Conservation (phyloP, 345 rosid species). For the Hibiscus trionum region DNA sequence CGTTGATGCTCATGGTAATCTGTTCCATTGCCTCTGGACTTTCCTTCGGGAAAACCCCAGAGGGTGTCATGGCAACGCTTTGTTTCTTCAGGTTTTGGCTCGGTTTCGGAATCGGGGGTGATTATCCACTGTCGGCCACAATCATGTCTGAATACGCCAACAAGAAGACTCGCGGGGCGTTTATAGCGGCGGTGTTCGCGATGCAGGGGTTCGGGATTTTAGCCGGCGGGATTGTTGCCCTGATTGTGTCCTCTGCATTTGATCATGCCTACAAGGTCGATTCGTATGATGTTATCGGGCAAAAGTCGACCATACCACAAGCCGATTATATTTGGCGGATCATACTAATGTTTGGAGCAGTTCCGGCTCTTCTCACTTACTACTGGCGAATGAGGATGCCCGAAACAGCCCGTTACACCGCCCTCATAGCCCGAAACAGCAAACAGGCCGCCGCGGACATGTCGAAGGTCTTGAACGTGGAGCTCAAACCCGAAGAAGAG, state of each 20-base stretch:
- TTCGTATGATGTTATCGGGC: conserved; percentile 14
- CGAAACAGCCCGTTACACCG: conserved; percentile 51
- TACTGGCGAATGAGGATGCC: conserved; percentile 64
- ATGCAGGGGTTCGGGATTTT: conserved; percentile 58
- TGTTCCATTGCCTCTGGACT: conserved; percentile 47
- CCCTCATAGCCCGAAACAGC: conserved; percentile 38
- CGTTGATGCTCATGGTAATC: conserved; percentile 48
- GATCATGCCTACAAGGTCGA: conserved; percentile 30
- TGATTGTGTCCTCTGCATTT: conserved; percentile 29
- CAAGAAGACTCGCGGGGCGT: conserved; percentile 52
- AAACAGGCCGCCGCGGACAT: conserved; percentile 42
- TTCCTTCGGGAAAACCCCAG: conserved; percentile 31
- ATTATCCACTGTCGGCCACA: conserved; percentile 52
- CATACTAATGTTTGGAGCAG: conserved; percentile 43
- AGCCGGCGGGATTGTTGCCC: conserved; percentile 42
- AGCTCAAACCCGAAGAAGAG: conserved; percentile 28
- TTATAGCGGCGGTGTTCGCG: conserved; percentile 47
- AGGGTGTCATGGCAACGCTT: conserved; percentile 40
- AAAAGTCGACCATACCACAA: conserved; percentile 30
- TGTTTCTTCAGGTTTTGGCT: conserved; percentile 65
- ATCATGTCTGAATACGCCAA: conserved; percentile 61
- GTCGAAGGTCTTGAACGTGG: conserved; percentile 44
- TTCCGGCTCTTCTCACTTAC: conserved; percentile 45
- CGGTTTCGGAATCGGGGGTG: conserved; percentile 56
- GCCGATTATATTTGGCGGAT: conserved; percentile 51